A percentile compares a stretch with the other conserved stretches of the same genome.
Evolutionary conservation across 345 rosid species (phyloP).

Genomic region (Rhizophora mangle): DNA sequence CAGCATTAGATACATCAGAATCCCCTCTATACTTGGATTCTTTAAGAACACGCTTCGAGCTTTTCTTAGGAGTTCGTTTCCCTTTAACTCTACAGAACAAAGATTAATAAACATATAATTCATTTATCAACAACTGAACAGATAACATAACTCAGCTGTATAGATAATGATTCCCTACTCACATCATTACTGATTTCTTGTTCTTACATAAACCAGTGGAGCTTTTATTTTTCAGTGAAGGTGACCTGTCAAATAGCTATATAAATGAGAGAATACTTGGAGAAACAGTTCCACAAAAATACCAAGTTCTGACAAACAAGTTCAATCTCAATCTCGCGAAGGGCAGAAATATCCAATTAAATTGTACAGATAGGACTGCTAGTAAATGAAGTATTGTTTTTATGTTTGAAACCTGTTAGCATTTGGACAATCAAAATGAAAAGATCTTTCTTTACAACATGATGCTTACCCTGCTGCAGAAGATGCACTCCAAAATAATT

Average conservation of each 20-base stretch:
- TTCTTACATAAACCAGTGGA: constrained; percentile 33
- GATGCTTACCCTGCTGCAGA: constrained; percentile 49
- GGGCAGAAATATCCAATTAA: background rate
- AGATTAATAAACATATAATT: constrained; percentile 10
- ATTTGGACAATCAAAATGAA: background rate
- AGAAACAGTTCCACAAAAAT: constrained; percentile 1
- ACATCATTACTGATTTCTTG: constrained; percentile 51
- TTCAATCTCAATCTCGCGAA: background rate
- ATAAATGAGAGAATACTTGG: background rate
- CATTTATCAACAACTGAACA: constrained; percentile 4
- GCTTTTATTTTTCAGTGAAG: constrained; percentile 44
- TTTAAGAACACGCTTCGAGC: constrained; percentile 34
- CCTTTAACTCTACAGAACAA: constrained; percentile 55
- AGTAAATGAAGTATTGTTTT: background rate
- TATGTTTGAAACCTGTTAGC: background rate
- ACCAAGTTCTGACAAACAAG: background rate
- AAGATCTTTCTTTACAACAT: constrained; percentile 1
- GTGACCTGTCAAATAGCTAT: constrained; percentile 45
- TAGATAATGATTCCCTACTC: constrained; percentile 26
- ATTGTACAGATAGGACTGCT: background rate
- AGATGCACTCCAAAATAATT: constrained; percentile 38
- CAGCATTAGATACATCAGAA: constrained; percentile 44
- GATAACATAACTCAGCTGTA: constrained; percentile 1
- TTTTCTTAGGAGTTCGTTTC: constrained; percentile 84
- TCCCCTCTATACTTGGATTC: constrained; percentile 43